A percentile compares a stretch with the other conserved stretches of the same genome.
phyloP scores from a whole-genome alignment of 495 filamentous ascomycete species.

The Chaetomium cochliodes region DNA sequence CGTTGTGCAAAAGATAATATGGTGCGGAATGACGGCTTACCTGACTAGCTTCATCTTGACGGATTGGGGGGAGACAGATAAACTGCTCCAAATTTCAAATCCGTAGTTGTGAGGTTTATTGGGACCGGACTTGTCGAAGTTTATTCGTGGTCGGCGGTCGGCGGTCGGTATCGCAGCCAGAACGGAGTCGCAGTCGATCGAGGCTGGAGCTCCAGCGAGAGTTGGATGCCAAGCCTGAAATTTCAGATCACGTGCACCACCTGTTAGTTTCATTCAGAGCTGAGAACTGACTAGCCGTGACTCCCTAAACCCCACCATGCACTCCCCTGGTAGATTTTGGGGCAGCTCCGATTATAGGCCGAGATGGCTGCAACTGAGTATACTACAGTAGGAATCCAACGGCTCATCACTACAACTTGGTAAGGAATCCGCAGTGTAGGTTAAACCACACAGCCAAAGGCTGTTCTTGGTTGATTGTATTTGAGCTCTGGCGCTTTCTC shows the following conservation, averaged over 20 bases:
- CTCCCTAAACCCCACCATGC: too few relatives aligned
- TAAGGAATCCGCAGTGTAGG: neutral
- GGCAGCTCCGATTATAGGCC: too few relatives aligned
- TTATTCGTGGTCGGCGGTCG: neutral
- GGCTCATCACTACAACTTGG: neutral
- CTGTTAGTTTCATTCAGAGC: too few relatives aligned
- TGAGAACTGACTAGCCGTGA: too few relatives aligned
- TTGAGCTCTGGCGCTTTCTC: neutral
- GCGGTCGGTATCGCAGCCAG: constrained; percentile 6
- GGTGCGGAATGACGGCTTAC: constrained; percentile 55
- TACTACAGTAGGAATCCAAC: too few relatives aligned
- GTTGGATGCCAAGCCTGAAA: constrained; percentile 11
- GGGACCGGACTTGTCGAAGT: constrained; percentile 2
- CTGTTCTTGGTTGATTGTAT: neutral
- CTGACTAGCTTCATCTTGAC: constrained; percentile 95
- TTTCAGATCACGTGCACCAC: constrained; percentile 16
- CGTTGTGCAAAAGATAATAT: neutral
- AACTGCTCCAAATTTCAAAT: constrained; percentile 16
- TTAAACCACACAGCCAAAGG: neutral
- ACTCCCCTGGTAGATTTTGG: too few relatives aligned
- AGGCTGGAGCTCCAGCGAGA: constrained; percentile 8
- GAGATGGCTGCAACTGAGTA: too few relatives aligned
- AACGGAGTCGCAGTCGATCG: neutral
- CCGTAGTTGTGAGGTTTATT: constrained; percentile 6
- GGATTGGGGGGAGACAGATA: constrained; percentile 19